These are phyloP conservation scores for Citrullus colocynthis DNA, from an alignment of 306 rosid genomes.

Conservation along the genomic window DNA sequence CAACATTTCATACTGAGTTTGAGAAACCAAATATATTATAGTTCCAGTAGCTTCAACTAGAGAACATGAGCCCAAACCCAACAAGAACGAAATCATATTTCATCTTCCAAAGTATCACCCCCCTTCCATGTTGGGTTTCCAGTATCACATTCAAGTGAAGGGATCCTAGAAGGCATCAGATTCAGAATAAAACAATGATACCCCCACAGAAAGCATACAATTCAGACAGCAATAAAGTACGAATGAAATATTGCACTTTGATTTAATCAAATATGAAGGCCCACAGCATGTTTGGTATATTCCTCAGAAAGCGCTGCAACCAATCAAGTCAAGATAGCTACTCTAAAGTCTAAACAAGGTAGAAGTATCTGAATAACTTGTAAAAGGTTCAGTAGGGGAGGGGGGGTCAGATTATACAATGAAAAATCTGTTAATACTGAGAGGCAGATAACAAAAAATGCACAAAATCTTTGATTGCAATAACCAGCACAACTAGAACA, in stretches of 20 bases:
- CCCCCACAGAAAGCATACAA: not conserved
- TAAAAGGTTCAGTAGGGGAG: not conserved
- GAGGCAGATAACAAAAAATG: not conserved
- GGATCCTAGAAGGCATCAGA: not conserved
- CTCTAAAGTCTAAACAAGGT: not conserved
- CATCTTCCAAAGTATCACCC: not conserved
- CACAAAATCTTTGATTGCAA: not conserved
- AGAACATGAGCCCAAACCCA: not conserved
- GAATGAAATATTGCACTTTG: not conserved
- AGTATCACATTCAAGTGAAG: not conserved
- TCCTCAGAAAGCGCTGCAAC: not conserved
- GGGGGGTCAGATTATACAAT: slow-evolving; percentile 6
- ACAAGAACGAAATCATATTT: not conserved
- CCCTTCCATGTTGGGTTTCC: not conserved
- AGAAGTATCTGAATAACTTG: not conserved
- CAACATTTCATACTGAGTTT: not conserved
- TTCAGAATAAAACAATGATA: not conserved
- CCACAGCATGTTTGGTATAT: not conserved
- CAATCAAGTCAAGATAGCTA: not conserved
- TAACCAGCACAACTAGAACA: not conserved
- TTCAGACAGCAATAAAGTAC: not conserved
- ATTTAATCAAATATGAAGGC: not conserved
- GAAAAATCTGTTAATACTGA: not conserved
- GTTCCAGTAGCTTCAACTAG: not conserved
- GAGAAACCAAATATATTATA: not conserved